These are phyloP conservation scores for Moricandia moricandioides DNA, from an alignment of 345 rosid species.

Conservation along the genomic window DNA sequence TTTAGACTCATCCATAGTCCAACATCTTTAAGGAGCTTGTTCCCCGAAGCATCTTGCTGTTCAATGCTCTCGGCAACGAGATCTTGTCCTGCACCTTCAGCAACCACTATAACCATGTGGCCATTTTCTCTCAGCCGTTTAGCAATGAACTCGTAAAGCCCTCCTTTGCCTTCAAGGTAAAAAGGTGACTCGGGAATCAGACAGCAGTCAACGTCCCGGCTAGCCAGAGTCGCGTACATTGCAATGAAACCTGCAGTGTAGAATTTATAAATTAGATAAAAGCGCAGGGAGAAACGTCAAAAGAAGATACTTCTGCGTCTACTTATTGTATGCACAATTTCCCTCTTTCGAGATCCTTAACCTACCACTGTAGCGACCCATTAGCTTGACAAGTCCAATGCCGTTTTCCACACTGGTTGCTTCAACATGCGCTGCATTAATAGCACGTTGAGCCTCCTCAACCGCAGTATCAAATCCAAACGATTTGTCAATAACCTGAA, in stretches of 20 bases:
- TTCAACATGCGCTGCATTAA: conserved; percentile 90
- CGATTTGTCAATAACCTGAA: conserved; percentile 87
- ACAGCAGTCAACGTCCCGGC: conserved; percentile 91
- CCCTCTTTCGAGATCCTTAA: conserved; percentile 16
- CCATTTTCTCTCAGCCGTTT: conserved; percentile 71
- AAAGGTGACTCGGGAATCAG: conserved; percentile 94
- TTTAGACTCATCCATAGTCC: conserved; percentile 74
- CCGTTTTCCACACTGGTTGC: conserved; percentile 74
- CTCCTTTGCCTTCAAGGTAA: conserved; percentile 85
- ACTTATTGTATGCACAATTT: neutral
- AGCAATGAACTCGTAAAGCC: conserved; percentile 62
- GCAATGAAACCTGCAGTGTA: conserved; percentile 58
- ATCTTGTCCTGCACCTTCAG: conserved; percentile 93
- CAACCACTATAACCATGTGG: conserved; percentile 84
- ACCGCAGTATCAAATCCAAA: conserved; percentile 95
- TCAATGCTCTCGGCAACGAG: conserved; percentile 55
- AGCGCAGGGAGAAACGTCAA: too few relatives aligned
- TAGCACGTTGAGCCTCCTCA: conserved; percentile 96
- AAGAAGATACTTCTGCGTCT: conserved; percentile 1
- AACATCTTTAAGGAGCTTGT: conserved; percentile 75
- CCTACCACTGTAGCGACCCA: conserved; percentile 89
- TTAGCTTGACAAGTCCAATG: conserved; percentile 84
- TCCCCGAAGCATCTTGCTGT: conserved; percentile 79
- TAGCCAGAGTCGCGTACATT: conserved; percentile 82
- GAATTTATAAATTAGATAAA: neutral